Conservation (phyloP, 2,329 filamentous ascomycete genomes). For the Onygenales sp. region DNA sequence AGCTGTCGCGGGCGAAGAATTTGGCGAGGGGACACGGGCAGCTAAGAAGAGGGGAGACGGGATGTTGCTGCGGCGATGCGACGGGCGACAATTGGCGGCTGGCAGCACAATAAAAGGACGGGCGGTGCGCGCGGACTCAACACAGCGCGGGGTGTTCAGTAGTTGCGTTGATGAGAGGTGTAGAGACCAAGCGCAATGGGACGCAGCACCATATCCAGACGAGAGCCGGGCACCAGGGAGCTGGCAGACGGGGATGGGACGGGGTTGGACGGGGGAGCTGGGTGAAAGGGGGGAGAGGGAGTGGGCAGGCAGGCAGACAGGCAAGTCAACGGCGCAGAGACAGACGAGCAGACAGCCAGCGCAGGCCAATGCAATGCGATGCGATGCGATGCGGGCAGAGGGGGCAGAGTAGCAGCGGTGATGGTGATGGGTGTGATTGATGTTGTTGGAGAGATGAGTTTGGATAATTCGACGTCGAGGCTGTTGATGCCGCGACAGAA, state of each 20-base stretch:
- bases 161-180: slow-evolving; percentile 1
- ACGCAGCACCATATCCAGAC: not conserved
- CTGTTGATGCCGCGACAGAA: no score
- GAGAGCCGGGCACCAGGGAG: not conserved
- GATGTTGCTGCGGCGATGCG: no score
- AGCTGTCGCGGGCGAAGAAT: not conserved
- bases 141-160: not conserved
- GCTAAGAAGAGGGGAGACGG: not conserved
- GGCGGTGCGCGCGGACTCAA: not conserved
- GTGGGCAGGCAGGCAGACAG: not conserved
- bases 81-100: not conserved
- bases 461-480: no score
- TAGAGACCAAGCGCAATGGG: slow-evolving; percentile 1
- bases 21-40: not conserved
- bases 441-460: no score
- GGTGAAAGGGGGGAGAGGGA: not conserved
- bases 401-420: no score
- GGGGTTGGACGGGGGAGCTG: not conserved
- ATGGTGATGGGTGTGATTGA: no score
- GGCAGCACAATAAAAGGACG: not conserved
- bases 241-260: not conserved
- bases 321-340: no score
- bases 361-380: no score
- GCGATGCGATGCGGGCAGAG: no score
- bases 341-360: no score